These are phyloP conservation scores for Globisporangium polare DNA, from an alignment of 352 stramenopile species.

Conservation along the genomic window DNA sequence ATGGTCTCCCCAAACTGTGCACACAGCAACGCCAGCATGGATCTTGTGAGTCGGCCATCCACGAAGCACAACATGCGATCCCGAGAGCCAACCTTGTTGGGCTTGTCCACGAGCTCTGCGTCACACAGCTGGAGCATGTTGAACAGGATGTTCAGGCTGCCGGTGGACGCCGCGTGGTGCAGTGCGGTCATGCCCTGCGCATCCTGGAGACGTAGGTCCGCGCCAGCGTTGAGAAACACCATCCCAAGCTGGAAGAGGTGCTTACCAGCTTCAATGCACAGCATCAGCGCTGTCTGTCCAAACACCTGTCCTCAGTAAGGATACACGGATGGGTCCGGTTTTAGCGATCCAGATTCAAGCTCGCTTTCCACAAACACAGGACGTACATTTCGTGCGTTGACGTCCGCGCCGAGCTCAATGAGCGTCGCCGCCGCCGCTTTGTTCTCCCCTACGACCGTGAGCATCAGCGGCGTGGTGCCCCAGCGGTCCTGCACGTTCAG, in stretches of 20 bases:
- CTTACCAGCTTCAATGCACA: constrained; percentile 54
- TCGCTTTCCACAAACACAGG: background rate
- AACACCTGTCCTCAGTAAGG: constrained; percentile 41
- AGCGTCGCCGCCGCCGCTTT: constrained; percentile 48
- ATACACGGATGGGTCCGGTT: too few species aligned
- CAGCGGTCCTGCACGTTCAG: constrained; percentile 73
- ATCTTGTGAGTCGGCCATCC: background rate
- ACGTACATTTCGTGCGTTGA: constrained; percentile 66
- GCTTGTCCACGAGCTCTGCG: constrained; percentile 43
- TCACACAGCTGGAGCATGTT: constrained; percentile 69
- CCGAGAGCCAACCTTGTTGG: constrained; percentile 40
- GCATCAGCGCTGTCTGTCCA: constrained; percentile 68
- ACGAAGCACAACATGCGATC: background rate
- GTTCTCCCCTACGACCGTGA: constrained; percentile 71
- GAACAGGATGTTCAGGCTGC: constrained; percentile 55
- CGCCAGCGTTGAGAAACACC: constrained; percentile 67
- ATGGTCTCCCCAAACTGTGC: constrained; percentile 60
- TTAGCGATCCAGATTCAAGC: too few species aligned
- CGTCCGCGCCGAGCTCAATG: constrained; percentile 67
- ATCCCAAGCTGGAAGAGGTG: constrained; percentile 70
- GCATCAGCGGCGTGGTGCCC: constrained; percentile 76
- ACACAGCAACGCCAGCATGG: background rate
- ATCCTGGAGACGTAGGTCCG: constrained; percentile 55
- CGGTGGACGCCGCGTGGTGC: constrained; percentile 58
- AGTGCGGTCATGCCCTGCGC: constrained; percentile 69